These are phyloP conservation scores for Pseudoscleropodium purum DNA, from an alignment of 225 moss, liverwort and hornwort genomes.

Conservation along the genomic window DNA sequence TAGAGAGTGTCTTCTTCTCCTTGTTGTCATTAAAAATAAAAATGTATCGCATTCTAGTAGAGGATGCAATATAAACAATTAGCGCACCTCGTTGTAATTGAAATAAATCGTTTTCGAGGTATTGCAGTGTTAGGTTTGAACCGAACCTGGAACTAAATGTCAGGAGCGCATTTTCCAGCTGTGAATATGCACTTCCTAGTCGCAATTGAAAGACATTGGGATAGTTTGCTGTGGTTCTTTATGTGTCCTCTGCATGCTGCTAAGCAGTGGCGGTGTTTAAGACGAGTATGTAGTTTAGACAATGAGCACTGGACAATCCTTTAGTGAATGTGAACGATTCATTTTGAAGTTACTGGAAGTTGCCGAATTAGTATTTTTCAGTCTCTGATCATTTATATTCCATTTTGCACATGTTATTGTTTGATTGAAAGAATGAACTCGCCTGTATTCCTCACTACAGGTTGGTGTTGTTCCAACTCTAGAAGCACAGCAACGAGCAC, in stretches of 20 bases:
- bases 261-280: not conserved
- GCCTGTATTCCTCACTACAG: conserved; percentile 19
- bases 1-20: not conserved
- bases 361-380: not conserved
- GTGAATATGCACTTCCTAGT: not conserved
- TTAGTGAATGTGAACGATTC: not conserved
- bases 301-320: not conserved
- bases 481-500: conserved; percentile 80
- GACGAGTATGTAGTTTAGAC: not conserved
- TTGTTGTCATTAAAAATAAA: not conserved
- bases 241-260: not conserved
- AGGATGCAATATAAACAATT: not conserved
- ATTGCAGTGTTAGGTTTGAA: not conserved
- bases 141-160: not conserved
- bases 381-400: not conserved
- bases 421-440: not conserved
- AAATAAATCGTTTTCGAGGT: not conserved
- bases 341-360: not conserved
- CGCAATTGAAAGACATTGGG: not conserved
- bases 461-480: conserved; percentile 69
- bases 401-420: not conserved
- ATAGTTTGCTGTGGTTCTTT: not conserved
- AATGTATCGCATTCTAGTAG: not conserved
- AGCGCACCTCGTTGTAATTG: not conserved
- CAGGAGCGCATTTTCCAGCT: not conserved